Evolutionary conservation across 768 basidiomycete genomes (phyloP), one percentile per base, ranked within the genome.

Genomic region (Mycena galopus): DNA sequence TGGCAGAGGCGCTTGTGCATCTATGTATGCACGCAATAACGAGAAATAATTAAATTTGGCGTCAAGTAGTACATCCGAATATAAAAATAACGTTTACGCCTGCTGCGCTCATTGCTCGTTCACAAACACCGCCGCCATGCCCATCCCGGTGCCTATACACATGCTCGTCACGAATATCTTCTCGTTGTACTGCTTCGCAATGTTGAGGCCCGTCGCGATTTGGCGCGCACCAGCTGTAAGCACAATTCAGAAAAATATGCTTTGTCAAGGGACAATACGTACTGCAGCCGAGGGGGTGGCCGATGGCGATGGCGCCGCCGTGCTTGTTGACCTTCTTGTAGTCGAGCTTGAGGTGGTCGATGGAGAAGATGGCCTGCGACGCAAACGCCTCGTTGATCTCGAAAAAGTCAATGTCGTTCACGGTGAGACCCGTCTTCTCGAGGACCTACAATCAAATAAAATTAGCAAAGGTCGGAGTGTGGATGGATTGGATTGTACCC

Each of bases 331-430:
- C 95, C 82, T 95, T 96, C 76, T 90, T 88, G 71, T 85, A 88
- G 3, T 91, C 88, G 73, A 96, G 89, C 27, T 89, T 89, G 64
- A 97, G 82, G 74, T 89, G 88, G 74, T 94, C 82, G 32, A 96
- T 81, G 56, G 84, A 88, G 83, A 92, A 95, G 53, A 96, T 84
- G 3, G 94, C 95, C 80, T 94, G 93, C 33, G 88, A 90, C 32
- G 96, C 95, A 79, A 96, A 96, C 33, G 96, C 95, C 82, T 96
- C 95, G 80, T 96, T 96, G 82, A 96, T 95, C 84, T 96, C 94
- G 83, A 86, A 97, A 79, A 97, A 94, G 83, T 97, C 96, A 75
- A 97, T 84, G 76, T 97, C 96, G 56, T 88, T 83, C 70, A 86
- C 84, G 51, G 83, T 80, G 58, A 97, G 85, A 19, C 94, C 93